These are phyloP conservation scores for Neurospora sublineolata DNA, from an alignment of 495 filamentous ascomycete genomes.

Conservation along the genomic window DNA sequence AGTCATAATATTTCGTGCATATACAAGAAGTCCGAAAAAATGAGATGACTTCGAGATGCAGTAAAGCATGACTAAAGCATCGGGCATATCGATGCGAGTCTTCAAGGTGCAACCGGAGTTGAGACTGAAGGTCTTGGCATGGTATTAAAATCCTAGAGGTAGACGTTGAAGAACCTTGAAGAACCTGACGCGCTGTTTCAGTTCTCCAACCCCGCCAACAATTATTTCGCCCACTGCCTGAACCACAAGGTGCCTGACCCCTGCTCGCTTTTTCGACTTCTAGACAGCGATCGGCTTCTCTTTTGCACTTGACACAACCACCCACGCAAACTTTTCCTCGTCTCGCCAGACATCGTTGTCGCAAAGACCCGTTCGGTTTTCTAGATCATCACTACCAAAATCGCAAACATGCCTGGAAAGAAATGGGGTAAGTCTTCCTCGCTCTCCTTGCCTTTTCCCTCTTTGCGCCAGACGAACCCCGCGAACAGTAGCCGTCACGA, in stretches of 20 bases:
- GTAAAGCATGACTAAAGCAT: no score
- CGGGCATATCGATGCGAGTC: background rate
- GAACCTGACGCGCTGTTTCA: background rate
- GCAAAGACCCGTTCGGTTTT: background rate
- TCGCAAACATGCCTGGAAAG: slow-evolving; percentile 21
- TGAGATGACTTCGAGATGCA: no score
- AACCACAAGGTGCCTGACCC: background rate
- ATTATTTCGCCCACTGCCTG: background rate
- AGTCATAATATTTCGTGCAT: background rate
- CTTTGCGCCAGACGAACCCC: background rate
- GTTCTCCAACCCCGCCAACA: background rate
- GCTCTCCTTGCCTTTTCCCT: slow-evolving; percentile 7
- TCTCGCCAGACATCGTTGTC: background rate
- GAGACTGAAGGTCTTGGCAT: background rate
- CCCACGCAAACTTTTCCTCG: background rate
- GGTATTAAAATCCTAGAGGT: background rate
- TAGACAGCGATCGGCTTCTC: background rate
- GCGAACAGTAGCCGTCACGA: background rate
- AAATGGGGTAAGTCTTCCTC: slow-evolving; percentile 24
- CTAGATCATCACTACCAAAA: background rate
- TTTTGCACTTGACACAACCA: background rate
- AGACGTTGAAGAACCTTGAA: background rate
- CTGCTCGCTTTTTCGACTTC: background rate
- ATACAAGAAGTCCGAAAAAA: background rate
- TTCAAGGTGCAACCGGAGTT: background rate